Evolutionary conservation across 176 grass and related monocot species (phyloP), one percentile per base, ranked within the genome.

Genomic region (Thinopyrum elongatum): DNA sequence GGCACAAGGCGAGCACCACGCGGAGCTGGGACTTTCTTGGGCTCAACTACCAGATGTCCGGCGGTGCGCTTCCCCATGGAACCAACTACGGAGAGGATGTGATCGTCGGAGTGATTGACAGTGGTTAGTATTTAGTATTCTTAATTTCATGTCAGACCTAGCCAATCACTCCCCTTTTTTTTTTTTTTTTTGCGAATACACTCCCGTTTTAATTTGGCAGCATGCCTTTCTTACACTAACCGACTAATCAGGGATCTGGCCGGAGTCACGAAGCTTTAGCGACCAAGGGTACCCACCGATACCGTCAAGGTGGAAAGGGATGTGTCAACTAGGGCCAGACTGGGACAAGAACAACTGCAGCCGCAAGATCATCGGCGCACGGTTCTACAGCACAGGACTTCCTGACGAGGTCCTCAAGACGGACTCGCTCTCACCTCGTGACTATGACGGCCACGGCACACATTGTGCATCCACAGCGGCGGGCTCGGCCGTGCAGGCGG

Each of bases 381-480:
- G 51, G 51, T 55, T 19, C 51, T 55, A 55, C 51, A 0, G 0
- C 51, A 2, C 2, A 1, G 16, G 51, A 55, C 0, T 55, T 7
- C 0, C 17, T 0, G 51, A 55, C 0, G 51, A 55, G 16, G 17
- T 1, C 17, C 51, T 55, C 6, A 55, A 55, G 51, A 55, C 51
- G 17, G 51, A 53, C 8, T 74, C 83, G 41, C 30, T 84, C 7
- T 89, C 87, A 0, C 4, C 87, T 8, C 81, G 87, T 7, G 87
- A 84, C 41, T 0, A 0, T 0, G 0, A 0, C 0, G 74, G 81
- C 11, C 87, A 88, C 53, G 87, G 81, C 22, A 84, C 87, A 1
- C 87, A 84, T 17, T 79, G 75, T 26, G 87, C 82, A 0, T 89
- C 87, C 67, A 89, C 82, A 1, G 68, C 87, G 8, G 87, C 87